Evolutionary conservation across 345 rosid genomes (phyloP).

Genomic region (Brassica nigra): DNA sequence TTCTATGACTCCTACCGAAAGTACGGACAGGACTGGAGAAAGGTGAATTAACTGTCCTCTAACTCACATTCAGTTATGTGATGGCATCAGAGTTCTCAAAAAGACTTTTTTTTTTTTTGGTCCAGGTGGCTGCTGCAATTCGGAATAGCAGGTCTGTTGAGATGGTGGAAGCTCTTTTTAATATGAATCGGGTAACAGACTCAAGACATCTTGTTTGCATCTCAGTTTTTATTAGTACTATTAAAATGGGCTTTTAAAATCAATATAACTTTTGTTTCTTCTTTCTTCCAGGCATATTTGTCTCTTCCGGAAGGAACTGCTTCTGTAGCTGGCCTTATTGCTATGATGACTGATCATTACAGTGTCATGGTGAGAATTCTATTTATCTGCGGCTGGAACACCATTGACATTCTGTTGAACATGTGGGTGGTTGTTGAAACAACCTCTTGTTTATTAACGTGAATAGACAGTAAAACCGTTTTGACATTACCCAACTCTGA

Average conservation of each 20-base stretch:
- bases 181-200: constrained; percentile 67
- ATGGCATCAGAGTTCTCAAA: background rate
- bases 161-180: constrained; percentile 91
- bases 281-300: constrained; percentile 71
- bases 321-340: constrained; percentile 91
- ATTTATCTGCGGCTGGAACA: background rate
- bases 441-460: background rate
- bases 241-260: too few relatives aligned
- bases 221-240: background rate
- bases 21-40: constrained; percentile 90
- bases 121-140: constrained; percentile 65
- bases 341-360: constrained; percentile 98
- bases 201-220: background rate
- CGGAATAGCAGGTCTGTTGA: constrained; percentile 72
- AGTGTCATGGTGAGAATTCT: constrained; percentile 70
- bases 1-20: constrained; percentile 85
- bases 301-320: constrained; percentile 96
- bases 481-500: background rate
- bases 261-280: constrained; percentile 14
- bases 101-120: constrained; percentile 1
- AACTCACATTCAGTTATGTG: background rate
- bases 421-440: background rate
- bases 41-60: constrained; percentile 45
- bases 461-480: constrained; percentile 5
- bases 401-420: background rate